Evolutionary conservation across 2,329 filamentous ascomycete genomes (phyloP).

Genomic region (Pseudogymnoascus sp.): DNA sequence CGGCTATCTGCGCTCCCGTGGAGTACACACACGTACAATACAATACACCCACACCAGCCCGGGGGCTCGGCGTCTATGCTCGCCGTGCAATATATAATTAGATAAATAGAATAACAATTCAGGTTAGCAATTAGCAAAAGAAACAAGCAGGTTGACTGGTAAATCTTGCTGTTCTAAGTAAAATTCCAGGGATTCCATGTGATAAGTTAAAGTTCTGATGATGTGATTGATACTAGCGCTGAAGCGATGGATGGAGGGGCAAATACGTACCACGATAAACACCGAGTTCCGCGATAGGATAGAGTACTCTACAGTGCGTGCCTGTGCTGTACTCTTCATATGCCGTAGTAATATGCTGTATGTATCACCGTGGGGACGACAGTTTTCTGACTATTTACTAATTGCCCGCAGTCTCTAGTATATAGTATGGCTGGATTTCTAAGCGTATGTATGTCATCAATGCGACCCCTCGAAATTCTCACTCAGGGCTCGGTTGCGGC

Average conservation of each 20-base stretch:
- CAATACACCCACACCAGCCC: neutral
- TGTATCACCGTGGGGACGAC: neutral
- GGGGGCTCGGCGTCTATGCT: neutral
- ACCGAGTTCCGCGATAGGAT: constrained; percentile 5
- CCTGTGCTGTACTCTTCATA: neutral
- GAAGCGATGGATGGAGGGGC: constrained; percentile 1
- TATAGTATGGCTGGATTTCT: neutral
- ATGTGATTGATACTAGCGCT: neutral
- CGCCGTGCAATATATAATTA: neutral
- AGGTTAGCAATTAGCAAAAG: neutral
- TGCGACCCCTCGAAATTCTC: neutral
- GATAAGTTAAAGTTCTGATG: constrained; percentile 4
- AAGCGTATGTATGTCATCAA: neutral
- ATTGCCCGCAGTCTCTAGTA: neutral
- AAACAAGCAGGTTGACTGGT: neutral
- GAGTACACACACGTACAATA: neutral
- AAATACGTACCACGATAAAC: constrained; percentile 1
- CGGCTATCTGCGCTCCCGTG: neutral
- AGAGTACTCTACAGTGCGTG: neutral
- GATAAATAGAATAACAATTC: neutral
- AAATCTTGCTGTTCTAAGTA: neutral
- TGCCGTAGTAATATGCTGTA: neutral
- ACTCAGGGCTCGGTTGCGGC: neutral
- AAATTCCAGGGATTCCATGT: neutral
- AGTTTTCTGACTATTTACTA: neutral